Evolutionary conservation across 2,329 filamentous ascomycete species (phyloP).

Genomic region (Verticillium zaregamsianum): DNA sequence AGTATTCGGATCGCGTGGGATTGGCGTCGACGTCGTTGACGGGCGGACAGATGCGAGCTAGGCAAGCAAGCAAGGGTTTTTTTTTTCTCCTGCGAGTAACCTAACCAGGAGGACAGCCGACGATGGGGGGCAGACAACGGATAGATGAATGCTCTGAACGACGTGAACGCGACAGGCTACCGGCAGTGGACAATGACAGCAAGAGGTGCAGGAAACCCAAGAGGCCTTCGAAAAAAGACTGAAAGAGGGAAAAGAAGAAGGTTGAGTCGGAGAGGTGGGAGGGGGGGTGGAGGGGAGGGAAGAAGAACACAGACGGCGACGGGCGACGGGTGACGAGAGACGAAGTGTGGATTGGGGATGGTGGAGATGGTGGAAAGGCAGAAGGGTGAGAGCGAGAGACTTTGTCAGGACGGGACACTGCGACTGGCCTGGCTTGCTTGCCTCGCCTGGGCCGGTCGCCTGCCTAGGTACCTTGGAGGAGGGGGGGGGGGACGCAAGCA

Average conservation of each 20-base stretch:
- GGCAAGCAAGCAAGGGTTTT: conserved; percentile 3
- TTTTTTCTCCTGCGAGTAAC: conserved; percentile 5
- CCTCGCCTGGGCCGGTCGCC: not conserved
- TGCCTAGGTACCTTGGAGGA: not conserved
- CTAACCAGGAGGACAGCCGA: conserved; percentile 8
- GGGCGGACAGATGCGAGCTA: not conserved
- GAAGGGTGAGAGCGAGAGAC: conserved; percentile 3
- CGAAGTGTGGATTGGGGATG: conserved; percentile 7
- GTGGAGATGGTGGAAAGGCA: conserved; percentile 5
- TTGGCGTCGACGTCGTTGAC: not conserved
- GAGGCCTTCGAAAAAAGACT: conserved; percentile 3
- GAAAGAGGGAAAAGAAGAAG: conserved; percentile 5
- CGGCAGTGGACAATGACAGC: conserved; percentile 1
- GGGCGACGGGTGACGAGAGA: conserved; percentile 1
- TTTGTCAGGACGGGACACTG: not conserved
- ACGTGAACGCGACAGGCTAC: not conserved
- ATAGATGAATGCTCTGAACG: not conserved
- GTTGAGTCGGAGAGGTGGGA: conserved; percentile 9
- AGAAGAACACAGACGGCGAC: conserved; percentile 17
- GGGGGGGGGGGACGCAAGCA: not conserved
- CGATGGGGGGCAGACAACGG: conserved; percentile 9
- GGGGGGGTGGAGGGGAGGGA: conserved; percentile 27
- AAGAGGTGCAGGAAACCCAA: conserved; percentile 2
- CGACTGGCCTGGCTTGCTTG: not conserved
- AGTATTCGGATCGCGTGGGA: not conserved